These are phyloP conservation scores for Agrocybe pediades DNA, from an alignment of 768 basidiomycete genomes.

Conservation along the genomic window DNA sequence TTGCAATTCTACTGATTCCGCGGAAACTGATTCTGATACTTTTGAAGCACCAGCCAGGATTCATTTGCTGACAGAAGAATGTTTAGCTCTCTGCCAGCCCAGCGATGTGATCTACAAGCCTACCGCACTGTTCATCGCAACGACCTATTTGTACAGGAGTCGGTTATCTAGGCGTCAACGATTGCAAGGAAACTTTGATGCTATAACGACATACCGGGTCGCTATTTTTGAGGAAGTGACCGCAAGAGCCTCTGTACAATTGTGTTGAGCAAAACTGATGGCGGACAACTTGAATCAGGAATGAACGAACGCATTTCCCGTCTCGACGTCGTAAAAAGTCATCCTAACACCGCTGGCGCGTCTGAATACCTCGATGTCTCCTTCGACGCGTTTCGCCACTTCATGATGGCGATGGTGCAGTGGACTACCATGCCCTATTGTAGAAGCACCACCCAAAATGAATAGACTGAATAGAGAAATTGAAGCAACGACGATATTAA, in stretches of 20 bases:
- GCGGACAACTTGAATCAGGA: neutral
- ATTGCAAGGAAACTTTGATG: too few species aligned
- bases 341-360: constrained; percentile 41
- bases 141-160: constrained; percentile 5
- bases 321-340: constrained; percentile 48
- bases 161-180: too few species aligned
- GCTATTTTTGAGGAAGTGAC: constrained; percentile 18
- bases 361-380: constrained; percentile 40
- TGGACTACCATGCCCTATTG: constrained; percentile 23
- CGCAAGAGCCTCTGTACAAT: constrained; percentile 28
- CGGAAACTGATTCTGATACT: constrained; percentile 59
- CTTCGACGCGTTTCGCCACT: constrained; percentile 46
- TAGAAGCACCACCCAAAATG: constrained; percentile 30
- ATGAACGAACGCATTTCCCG: constrained; percentile 16
- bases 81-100: constrained; percentile 9
- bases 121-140: constrained; percentile 12
- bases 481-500: neutral
- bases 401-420: constrained; percentile 43
- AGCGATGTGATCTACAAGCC: neutral
- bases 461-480: constrained; percentile 26
- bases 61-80: constrained; percentile 50
- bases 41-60: constrained; percentile 53
- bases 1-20: constrained; percentile 59
- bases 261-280: neutral
- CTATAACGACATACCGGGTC: constrained; percentile 23